phyloP scores from a whole-genome alignment of 495 filamentous ascomycete genomes.

The Sordaria brevicollis region DNA sequence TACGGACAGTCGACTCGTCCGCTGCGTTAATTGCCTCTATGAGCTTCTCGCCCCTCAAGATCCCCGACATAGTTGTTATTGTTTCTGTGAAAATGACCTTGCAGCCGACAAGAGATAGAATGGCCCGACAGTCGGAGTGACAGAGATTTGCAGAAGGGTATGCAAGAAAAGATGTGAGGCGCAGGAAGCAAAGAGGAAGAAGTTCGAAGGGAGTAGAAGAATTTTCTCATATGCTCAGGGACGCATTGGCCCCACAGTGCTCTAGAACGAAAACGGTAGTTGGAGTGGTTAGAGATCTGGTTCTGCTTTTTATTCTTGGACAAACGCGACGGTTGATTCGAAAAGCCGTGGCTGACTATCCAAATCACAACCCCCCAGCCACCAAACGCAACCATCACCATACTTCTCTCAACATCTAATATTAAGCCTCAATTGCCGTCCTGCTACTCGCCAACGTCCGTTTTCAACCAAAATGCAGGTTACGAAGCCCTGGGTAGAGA shows the following conservation, averaged over 20 bases:
- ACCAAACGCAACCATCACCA: not conserved
- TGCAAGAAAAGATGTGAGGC: not conserved
- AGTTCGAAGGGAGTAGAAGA: not conserved
- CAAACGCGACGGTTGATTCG: not conserved
- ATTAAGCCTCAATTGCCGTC: constrained; percentile 23
- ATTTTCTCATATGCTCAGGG: not conserved
- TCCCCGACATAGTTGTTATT: not conserved
- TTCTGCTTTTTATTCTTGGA: too few relatives aligned
- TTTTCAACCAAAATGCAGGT: constrained; percentile 36
- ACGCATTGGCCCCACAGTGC: not conserved
- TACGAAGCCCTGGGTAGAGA: constrained; percentile 51
- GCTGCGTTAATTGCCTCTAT: not conserved
- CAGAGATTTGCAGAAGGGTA: not conserved
- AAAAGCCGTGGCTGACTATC: not conserved
- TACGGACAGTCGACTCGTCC: not conserved
- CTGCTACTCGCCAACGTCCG: constrained; percentile 28
- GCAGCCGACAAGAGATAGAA: not conserved
- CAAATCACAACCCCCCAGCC: not conserved
- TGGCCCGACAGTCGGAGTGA: not conserved
- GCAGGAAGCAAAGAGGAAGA: not conserved
- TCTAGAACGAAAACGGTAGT: not conserved
- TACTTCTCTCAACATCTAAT: constrained; percentile 10
- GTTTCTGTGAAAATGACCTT: not conserved
- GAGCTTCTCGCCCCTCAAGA: not conserved
- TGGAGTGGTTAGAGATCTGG: not conserved